These are phyloP conservation scores for Lepidium campestre DNA, from an alignment of 441 rosid species.

Conservation along the genomic window DNA sequence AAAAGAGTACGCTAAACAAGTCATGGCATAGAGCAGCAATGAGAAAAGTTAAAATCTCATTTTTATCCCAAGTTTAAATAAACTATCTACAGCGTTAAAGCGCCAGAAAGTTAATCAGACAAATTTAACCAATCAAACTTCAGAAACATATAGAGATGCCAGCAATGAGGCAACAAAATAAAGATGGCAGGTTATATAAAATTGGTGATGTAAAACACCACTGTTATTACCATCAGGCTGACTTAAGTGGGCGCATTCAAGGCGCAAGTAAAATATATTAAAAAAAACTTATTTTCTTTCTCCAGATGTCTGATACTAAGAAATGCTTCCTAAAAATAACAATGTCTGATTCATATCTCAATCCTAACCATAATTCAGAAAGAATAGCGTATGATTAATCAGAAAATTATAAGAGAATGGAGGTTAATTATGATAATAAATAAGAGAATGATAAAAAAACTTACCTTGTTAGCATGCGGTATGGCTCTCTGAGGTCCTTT, in stretches of 20 bases:
- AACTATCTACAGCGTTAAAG: neutral
- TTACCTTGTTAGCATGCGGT: constrained; percentile 95
- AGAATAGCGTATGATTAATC: neutral
- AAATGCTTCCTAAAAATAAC: neutral
- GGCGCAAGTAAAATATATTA: neutral
- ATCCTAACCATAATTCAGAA: neutral
- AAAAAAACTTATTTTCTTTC: neutral
- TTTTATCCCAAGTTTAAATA: neutral
- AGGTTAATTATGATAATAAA: neutral
- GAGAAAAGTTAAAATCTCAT: neutral
- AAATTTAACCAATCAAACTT: neutral
- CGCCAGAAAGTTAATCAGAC: neutral
- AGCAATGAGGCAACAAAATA: neutral
- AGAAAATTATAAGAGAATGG: neutral
- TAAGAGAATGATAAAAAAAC: neutral
- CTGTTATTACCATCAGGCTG: neutral
- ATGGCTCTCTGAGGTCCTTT: constrained; percentile 97
- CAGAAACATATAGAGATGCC: neutral
- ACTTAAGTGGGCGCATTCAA: neutral
- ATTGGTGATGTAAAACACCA: neutral
- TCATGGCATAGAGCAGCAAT: neutral
- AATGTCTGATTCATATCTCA: neutral
- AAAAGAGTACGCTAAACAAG: neutral
- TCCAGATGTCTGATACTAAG: neutral
- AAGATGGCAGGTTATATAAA: neutral